Conservation (phyloP, 768 basidiomycete species). For the Peribolospora baueri region DNA sequence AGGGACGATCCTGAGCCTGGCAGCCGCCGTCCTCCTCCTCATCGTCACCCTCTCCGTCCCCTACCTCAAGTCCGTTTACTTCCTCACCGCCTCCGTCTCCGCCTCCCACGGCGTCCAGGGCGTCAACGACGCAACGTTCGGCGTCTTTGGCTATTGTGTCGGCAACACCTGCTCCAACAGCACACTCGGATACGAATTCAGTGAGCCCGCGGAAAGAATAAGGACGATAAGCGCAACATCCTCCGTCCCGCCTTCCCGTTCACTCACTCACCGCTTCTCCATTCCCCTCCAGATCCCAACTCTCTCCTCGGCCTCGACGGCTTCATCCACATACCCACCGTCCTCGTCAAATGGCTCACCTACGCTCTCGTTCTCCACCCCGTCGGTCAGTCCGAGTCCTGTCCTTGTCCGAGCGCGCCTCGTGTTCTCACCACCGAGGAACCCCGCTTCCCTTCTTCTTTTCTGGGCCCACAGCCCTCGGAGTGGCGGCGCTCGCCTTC, state of each 20-base stretch:
- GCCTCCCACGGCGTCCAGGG: not conserved
- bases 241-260: no score
- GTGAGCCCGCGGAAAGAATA: constrained; percentile 10
- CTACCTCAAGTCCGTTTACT: constrained; percentile 18
- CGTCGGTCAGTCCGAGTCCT: constrained; percentile 13
- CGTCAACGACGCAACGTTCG: constrained; percentile 18
- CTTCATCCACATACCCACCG: constrained; percentile 16
- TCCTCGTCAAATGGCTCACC: constrained; percentile 18
- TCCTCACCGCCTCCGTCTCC: constrained; percentile 8
- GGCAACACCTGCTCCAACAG: constrained; percentile 8
- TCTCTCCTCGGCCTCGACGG: constrained; percentile 12
- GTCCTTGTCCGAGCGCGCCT: constrained; percentile 14
- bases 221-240: no score
- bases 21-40: constrained; percentile 13
- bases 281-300: no score
- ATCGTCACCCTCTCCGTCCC: constrained; percentile 20
- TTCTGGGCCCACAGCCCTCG: constrained; percentile 7
- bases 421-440: not conserved
- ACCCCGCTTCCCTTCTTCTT: not conserved
- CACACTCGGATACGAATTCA: constrained; percentile 18
- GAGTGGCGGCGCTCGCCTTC: constrained; percentile 7
- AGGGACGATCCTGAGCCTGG: no score
- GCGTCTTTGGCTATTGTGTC: constrained; percentile 7
- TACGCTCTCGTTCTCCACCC: constrained; percentile 9
- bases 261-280: no score